Evolutionary conservation across 305 asterid genomes (phyloP).

Genomic region (Ilex paraguariensis): DNA sequence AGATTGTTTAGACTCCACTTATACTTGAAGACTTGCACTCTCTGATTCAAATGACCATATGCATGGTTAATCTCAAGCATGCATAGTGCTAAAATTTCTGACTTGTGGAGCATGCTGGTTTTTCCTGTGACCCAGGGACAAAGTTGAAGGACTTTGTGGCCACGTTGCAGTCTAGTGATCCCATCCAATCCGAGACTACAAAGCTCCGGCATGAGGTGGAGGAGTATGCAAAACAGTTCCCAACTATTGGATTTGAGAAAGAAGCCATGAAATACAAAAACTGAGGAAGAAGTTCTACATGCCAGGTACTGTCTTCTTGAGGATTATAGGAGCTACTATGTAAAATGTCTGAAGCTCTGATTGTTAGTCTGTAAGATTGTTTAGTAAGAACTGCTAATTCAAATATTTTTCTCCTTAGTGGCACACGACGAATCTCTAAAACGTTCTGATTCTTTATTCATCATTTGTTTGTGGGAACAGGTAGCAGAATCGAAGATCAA

Average conservation of each 20-base stretch:
- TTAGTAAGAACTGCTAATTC: too few species aligned
- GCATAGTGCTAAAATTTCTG: neutral
- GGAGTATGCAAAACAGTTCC: conserved; percentile 89
- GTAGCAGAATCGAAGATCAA: too few species aligned
- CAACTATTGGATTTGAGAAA: conserved; percentile 89
- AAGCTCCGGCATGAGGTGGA: conserved; percentile 75
- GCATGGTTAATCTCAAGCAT: neutral
- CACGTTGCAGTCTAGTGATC: conserved; percentile 40
- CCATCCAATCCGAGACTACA: conserved; percentile 60
- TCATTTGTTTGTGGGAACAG: too few species aligned
- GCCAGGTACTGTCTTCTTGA: conserved; percentile 13
- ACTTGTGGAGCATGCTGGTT: neutral
- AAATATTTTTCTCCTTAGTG: too few species aligned
- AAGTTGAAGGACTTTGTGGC: conserved; percentile 85
- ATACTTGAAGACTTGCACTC: neutral
- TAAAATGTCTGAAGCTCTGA: too few species aligned
- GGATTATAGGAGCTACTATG: too few species aligned
- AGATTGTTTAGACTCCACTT: too few species aligned
- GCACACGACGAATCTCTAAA: too few species aligned
- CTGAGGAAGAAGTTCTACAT: conserved; percentile 23
- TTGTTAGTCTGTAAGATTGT: too few species aligned
- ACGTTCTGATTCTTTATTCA: too few species aligned
- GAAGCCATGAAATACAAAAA: conserved; percentile 90
- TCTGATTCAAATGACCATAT: neutral
- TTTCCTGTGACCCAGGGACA: conserved; percentile 39